A percentile compares a stretch with the other conserved stretches of the same genome.
Evolutionary conservation across 2,329 filamentous ascomycete species (phyloP).

Genomic region (Chaetomiaceae sp.): DNA sequence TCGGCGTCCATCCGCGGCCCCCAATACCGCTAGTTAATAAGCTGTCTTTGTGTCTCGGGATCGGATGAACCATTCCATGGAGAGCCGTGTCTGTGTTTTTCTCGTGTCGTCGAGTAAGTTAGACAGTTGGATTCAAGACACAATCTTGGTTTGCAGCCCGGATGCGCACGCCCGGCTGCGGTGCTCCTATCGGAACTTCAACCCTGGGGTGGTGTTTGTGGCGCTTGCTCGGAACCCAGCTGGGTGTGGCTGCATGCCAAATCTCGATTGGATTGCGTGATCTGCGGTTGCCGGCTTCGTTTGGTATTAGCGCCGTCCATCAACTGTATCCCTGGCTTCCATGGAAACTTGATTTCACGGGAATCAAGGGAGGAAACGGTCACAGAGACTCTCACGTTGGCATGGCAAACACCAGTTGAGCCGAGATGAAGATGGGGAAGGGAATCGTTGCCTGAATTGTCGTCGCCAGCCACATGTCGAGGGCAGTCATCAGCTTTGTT

Average conservation of each 20-base stretch:
- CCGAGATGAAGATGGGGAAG: background rate
- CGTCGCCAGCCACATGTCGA: too few relatives aligned
- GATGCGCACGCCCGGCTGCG: background rate
- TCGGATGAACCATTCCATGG: background rate
- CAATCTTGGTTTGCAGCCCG: background rate
- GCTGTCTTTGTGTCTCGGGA: background rate
- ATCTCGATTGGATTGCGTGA: conserved; percentile 19
- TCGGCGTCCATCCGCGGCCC: background rate
- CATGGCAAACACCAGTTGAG: background rate
- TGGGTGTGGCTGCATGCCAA: conserved; percentile 12
- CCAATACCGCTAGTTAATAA: background rate
- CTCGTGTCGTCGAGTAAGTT: too few relatives aligned
- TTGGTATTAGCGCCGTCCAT: conserved; percentile 10
- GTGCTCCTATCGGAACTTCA: background rate
- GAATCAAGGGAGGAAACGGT: background rate
- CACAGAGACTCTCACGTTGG: background rate
- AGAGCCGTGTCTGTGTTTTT: too few relatives aligned
- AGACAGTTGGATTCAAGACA: too few relatives aligned
- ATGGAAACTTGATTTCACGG: background rate
- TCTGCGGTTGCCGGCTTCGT: conserved; percentile 11
- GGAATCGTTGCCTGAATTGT: too few relatives aligned
- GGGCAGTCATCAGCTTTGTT: too few relatives aligned
- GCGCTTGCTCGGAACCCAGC: background rate
- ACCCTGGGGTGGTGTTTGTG: background rate
- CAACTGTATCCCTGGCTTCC: conserved; percentile 8